Percentiles rank a stretch among this genome's conserved stretches.
Conservation (phyloP, 768 basidiomycete species). For the Sarcomyxa edulis region DNA sequence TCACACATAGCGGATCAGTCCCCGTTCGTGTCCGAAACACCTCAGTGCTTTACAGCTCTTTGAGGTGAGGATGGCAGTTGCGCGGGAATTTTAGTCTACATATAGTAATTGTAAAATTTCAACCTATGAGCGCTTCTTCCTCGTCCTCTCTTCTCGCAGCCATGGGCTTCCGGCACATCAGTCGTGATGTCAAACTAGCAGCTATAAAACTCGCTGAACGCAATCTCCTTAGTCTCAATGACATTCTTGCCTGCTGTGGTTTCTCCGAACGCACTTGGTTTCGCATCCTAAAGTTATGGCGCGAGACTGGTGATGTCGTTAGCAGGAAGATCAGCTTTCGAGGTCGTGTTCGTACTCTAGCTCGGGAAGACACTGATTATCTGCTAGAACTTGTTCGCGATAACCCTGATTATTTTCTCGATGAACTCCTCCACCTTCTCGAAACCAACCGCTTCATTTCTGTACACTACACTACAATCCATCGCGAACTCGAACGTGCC, state of each 20-base stretch:
- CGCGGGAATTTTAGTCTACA: too few species aligned
- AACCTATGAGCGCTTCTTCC: too few species aligned
- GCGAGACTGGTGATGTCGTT: conserved; percentile 10
- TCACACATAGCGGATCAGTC: too few species aligned
- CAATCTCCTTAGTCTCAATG: conserved; percentile 11
- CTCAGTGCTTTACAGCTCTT: too few species aligned
- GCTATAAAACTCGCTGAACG: conserved; percentile 16
- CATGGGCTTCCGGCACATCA: conserved; percentile 9
- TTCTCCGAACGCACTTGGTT: conserved; percentile 18
- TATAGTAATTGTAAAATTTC: too few species aligned
- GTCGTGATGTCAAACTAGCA: conserved; percentile 16
- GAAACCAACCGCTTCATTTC: conserved; percentile 24
- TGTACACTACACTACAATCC: conserved; percentile 26
- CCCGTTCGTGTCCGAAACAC: too few species aligned
- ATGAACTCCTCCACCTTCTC: conserved; percentile 23
- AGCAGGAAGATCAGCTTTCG: background rate
- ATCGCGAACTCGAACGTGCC: conserved; percentile 19
- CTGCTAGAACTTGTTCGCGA: conserved; percentile 14
- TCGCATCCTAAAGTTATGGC: conserved; percentile 11
- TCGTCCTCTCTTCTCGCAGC: too few species aligned
- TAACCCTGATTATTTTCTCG: conserved; percentile 23
- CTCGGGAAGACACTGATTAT: conserved; percentile 18
- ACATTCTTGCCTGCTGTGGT: conserved; percentile 17
- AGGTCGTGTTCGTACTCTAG: conserved; percentile 8
- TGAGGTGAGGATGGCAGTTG: too few species aligned